These are phyloP conservation scores for Capsicum chinense DNA, from an alignment of 257 asterid species.

Conservation along the genomic window DNA sequence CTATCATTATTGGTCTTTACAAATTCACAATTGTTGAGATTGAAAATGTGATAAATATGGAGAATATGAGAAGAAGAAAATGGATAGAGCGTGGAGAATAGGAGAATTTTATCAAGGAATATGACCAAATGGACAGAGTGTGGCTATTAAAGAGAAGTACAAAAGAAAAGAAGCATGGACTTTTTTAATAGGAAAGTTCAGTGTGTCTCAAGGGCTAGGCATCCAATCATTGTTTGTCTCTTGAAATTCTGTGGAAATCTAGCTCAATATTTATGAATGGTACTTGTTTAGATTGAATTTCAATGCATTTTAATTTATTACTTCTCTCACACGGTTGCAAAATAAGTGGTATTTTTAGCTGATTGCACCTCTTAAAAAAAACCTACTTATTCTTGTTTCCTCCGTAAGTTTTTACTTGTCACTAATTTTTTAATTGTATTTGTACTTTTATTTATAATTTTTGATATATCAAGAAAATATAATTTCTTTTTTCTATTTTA, in stretches of 20 bases:
- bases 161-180: conserved; percentile 59
- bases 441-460: no score
- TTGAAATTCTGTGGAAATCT: conserved; percentile 84
- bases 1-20: conserved; percentile 49
- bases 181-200: conserved; percentile 68
- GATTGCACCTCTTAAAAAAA: no score
- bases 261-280: conserved; percentile 64
- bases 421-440: no score
- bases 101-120: conserved; percentile 80
- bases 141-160: conserved; percentile 74
- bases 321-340: no score
- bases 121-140: conserved; percentile 79
- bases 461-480: no score
- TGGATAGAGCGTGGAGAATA: conserved; percentile 73
- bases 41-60: conserved; percentile 54
- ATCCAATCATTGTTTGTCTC: conserved; percentile 72
- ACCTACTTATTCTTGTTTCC: no score
- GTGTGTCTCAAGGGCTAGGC: conserved; percentile 72
- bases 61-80: conserved; percentile 37
- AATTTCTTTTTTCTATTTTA: no score
- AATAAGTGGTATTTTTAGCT: no score
- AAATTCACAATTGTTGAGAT: conserved; percentile 75
- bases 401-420: no score
- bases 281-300: conserved; percentile 14
- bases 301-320: not conserved